Evolutionary conservation across 176 grass and related monocot species (phyloP), one percentile per base, ranked within the genome.

Genomic region (Elaeis guineensis): DNA sequence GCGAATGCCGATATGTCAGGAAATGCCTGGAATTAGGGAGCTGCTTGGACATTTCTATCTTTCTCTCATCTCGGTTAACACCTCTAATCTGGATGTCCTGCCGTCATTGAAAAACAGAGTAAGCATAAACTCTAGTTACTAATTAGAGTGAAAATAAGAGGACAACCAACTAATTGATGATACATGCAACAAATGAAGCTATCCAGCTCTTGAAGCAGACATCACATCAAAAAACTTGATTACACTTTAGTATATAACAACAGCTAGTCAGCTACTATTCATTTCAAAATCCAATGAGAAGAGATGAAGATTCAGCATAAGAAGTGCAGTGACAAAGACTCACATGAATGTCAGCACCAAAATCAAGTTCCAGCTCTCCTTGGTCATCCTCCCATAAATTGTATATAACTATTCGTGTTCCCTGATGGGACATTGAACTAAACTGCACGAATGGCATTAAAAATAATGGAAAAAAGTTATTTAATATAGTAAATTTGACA

Each of bases 331-430:
- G 5, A 39, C 30, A 53, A 61, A 18, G 20, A 89, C 84, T 69
- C 77, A 92, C 93, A 74, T 92, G 68, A 75, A 51, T 20, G 50
- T 98, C 93, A 70, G 64, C 29, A 64, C 91, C 87, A 78, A 98
- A 98, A 77, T 98, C 87, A 68, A 98, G 84, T 64, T 98, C 93
- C 49, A 92, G 65, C 49, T 88, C 54, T 48, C 87, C 93, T 75
- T 92, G 73, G 50, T 98, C 93, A 64, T 98, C 87, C 77, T 91
- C 87, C 93, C 93, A 98, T 30, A 98, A 74, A 86, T 98, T 98
- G 67, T 89, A 98, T 78, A 98, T 98, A 60, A 98, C 30, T 73
- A 98, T 80, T 58, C 79, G 87, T 65, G 87, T 98, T 49, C 93
- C 93, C 19, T 88, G 84, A 16, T 92, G 79, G 48, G 88, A 79